These are phyloP conservation scores for Trichomonas vaginalis DNA, from an alignment of 208 protist species.

Conservation along the genomic window DNA sequence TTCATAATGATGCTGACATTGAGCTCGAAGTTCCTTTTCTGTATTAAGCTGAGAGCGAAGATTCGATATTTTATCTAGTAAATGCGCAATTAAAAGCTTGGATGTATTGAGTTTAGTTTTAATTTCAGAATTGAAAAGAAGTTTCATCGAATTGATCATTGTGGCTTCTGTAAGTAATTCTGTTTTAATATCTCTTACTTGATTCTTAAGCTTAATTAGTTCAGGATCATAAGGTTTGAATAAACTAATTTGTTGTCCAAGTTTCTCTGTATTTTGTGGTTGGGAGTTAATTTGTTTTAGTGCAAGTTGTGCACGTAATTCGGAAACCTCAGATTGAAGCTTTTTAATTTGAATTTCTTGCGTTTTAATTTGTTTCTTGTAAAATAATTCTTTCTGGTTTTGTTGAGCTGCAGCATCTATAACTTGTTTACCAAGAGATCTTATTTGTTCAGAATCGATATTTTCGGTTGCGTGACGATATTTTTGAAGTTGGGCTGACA, in stretches of 20 bases:
- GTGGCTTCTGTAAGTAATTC: neutral
- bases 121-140: neutral
- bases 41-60: neutral
- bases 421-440: neutral
- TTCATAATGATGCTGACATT: neutral
- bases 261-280: neutral
- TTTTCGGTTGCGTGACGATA: neutral
- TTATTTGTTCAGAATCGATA: neutral
- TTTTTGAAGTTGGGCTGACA: neutral
- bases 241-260: neutral
- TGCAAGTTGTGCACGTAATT: neutral
- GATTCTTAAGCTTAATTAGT: neutral
- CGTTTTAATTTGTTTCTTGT: neutral
- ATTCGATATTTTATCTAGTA: neutral
- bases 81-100: neutral
- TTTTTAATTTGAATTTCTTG: neutral
- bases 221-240: neutral
- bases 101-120: neutral
- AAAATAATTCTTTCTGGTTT: neutral
- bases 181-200: neutral
- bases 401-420: neutral
- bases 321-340: neutral
- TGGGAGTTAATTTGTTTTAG: neutral
- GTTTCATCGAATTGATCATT: neutral
- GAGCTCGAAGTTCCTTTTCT: neutral